phyloP scores from a whole-genome alignment of 495 filamentous ascomycete species.

The Thozetella sp. region DNA sequence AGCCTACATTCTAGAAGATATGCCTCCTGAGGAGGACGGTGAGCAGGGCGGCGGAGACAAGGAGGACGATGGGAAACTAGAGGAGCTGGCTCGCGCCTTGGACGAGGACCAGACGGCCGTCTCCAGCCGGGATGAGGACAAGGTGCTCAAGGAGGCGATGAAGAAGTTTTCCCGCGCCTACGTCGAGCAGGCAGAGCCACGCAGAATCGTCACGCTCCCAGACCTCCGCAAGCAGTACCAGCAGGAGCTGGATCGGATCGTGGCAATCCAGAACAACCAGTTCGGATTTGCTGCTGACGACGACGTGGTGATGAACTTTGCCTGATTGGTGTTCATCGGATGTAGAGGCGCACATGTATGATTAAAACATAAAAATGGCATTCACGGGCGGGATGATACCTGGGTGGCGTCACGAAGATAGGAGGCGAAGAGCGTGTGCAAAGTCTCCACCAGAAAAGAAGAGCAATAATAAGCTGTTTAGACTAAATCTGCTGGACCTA shows the following conservation, averaged over 20 bases:
- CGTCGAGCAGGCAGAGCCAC: constrained; percentile 24
- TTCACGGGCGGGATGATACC: constrained; percentile 1
- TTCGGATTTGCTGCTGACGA: constrained; percentile 54
- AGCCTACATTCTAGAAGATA: constrained; percentile 65
- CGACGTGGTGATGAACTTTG: constrained; percentile 47
- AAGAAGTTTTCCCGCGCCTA: background rate
- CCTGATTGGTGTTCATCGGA: constrained; percentile 7
- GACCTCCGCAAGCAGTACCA: constrained; percentile 87
- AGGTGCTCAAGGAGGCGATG: constrained; percentile 5
- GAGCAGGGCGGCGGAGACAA: constrained; percentile 34
- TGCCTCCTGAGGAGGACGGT: constrained; percentile 18
- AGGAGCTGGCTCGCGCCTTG: background rate
- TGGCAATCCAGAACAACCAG: constrained; percentile 59
- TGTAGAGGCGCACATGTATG: background rate
- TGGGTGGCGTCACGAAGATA: constrained; percentile 2
- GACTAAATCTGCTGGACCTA: background rate
- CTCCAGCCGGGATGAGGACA: background rate
- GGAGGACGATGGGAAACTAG: constrained; percentile 3
- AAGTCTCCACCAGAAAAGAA: background rate
- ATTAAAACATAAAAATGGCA: background rate
- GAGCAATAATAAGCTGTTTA: background rate
- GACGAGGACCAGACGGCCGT: background rate
- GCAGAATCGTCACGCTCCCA: constrained; percentile 75
- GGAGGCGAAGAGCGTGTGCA: background rate
- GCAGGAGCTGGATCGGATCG: constrained; percentile 78